Base-by-base conservation (phyloP, 208 protist species). In the Wallacemonas rigidus region DNA sequence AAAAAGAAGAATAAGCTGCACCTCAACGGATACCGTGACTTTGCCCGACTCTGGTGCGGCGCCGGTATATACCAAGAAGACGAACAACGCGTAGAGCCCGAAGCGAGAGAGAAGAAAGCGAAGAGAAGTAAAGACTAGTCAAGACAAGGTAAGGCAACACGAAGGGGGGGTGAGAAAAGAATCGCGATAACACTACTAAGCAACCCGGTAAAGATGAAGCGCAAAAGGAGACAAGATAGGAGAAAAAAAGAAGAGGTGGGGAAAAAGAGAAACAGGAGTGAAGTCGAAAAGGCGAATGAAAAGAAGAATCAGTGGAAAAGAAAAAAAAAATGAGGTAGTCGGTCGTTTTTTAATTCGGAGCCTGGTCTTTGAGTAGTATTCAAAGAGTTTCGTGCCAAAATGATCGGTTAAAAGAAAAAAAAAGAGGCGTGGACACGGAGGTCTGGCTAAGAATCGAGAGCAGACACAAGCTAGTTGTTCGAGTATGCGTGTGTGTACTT, bases 301-400 rank as follows among this genome's bases (percentile, higher is more conserved):
- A 9, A 39, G 7, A 67, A 74, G 57, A 67, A 47, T 15, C 6
- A 64, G 67, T 26, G 50, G 14, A 48, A 74, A 56, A 67, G 47
- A 43, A 3, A n/a, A 65, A 47, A 62, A 47, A 61, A 50, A 50
- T 50, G 45, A 14, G 45, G 12, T 6, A 14, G 45, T 50, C 0
- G 12, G 45, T 50, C 8, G 45, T 6, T 50, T 50, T 50, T 50
- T 1, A 14, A 6, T 50, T 50, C 12, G 6, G 6, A 14, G 8
- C 45, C 12, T 50, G 12, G 45, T 50, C 12, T 50, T 12, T 26
- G 26, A 26, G 26, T 26, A 26, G 26, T 26, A 0, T 26, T 26
- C 26, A 26, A 26, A 26, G 26, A 26, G 26, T 0, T 26, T 26
- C 26, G 26, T 0, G 26, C 26, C 26, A 26, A 26, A 26, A 26